Conservation (phyloP, 306 rosid genomes). For the Quercus berberidifolia region DNA sequence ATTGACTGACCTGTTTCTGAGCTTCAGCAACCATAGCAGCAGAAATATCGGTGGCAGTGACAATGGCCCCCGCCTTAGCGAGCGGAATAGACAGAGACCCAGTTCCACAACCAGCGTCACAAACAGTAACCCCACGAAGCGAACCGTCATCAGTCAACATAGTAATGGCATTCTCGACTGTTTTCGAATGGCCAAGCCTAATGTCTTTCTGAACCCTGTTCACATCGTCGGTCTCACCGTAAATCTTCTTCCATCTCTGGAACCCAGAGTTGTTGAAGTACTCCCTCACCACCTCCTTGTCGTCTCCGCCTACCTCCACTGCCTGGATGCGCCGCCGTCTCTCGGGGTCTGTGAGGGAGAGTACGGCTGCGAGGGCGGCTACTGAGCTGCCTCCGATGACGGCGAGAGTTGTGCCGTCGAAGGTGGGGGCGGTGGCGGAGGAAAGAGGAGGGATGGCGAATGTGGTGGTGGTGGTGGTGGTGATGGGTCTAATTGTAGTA, state of each 20-base stretch:
- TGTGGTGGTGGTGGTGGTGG: conserved; percentile 25
- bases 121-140: conserved; percentile 59
- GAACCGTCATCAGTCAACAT: conserved; percentile 77
- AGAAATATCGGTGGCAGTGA: conserved; percentile 70
- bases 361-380: conserved; percentile 64
- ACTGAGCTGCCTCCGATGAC: conserved; percentile 69
- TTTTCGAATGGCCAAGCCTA: conserved; percentile 79
- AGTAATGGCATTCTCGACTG: conserved; percentile 63
- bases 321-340: conserved; percentile 72
- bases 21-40: conserved; percentile 96
- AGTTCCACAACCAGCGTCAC: conserved; percentile 97
- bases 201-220: conserved; percentile 81
- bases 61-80: conserved; percentile 76
- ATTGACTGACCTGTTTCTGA: conserved; percentile 48
- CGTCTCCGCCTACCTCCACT: conserved; percentile 88
- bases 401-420: conserved; percentile 71
- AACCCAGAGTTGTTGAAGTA: conserved; percentile 90
- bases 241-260: conserved; percentile 93
- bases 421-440: conserved; percentile 41
- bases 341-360: conserved; percentile 83
- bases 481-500: conserved; percentile 13
- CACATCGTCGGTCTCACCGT: conserved; percentile 88
- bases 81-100: conserved; percentile 87
- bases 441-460: conserved; percentile 63
- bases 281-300: conserved; percentile 90